These are phyloP conservation scores for Psilocybe azurescens DNA, from an alignment of 768 basidiomycete species.

Conservation along the genomic window DNA sequence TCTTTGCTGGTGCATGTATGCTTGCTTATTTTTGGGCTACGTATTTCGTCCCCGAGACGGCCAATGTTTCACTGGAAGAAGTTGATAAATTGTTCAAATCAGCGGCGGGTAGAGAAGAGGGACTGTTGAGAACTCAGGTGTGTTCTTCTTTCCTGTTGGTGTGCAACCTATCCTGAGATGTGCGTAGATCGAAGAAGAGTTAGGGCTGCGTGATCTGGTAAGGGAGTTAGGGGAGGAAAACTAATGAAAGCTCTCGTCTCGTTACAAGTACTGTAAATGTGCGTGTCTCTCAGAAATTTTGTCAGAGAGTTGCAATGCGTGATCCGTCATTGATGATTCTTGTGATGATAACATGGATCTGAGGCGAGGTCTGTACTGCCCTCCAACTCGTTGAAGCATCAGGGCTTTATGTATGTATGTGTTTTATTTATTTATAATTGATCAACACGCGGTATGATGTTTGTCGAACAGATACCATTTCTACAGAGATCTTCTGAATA, in stretches of 20 bases:
- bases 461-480: too few relatives aligned
- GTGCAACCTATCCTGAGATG: background rate
- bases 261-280: too few relatives aligned
- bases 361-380: too few relatives aligned
- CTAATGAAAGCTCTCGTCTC: background rate
- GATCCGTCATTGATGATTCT: too few relatives aligned
- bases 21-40: constrained; percentile 76
- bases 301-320: too few relatives aligned
- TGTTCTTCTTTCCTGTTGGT: constrained; percentile 8
- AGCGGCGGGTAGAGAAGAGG: constrained; percentile 61
- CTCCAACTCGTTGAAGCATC: too few relatives aligned
- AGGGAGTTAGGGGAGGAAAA: constrained; percentile 34
- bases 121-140: constrained; percentile 56
- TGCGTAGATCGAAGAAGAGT: constrained; percentile 58
- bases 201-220: constrained; percentile 55
- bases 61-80: constrained; percentile 76
- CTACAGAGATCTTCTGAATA: too few relatives aligned
- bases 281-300: too few relatives aligned
- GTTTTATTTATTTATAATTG: too few relatives aligned
- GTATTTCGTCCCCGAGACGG: constrained; percentile 75
- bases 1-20: constrained; percentile 69
- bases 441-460: too few relatives aligned
- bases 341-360: too few relatives aligned
- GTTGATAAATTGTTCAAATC: constrained; percentile 73
- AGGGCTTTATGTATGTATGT: too few relatives aligned